Evolutionary conservation across 1,284 basidiomycete genomes (phyloP), one percentile per base, ranked within the genome.

Genomic region (Trametes hirsuta): DNA sequence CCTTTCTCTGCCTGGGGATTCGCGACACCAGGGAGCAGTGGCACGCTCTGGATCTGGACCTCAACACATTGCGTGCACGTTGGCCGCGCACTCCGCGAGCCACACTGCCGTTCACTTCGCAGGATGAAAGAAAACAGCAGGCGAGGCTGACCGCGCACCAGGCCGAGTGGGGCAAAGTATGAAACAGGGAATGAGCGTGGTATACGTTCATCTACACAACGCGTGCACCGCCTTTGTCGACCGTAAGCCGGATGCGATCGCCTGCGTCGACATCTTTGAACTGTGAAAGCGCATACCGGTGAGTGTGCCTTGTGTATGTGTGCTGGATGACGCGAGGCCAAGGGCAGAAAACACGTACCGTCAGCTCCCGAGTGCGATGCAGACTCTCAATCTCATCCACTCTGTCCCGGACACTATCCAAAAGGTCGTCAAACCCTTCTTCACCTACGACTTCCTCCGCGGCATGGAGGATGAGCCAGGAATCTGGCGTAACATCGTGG

Each of bases 401-500:
- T 35, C 91, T 81, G 65, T 84, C 83, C 51, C 88, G 80, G 25
- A 93, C 91, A 59, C 78, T 78, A 55, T 91, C 82, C 14, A 94
- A 80, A 51, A 86, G 69, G 34, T 90, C 84, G 59, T 93, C 85
- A 70, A 94, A 93, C 14, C 84, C 87, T 48, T 88, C 84, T 69
- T 84, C 84, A 36, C 85, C 78, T 34, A 88, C 85, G 10, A 94
- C 86, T 66, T 88, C 79, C 61, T 81, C 79, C 11, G 87, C 88
- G 34, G 90, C 87, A 58, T 85, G 84, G 5, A 93, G 78, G 47
- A 91, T 83, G 36, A 91, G 77, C 77, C 89, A 84, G 0, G 88
- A 93, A 74, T 94, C 93, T 14, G 90, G 88, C 45, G 87, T 85
- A 14, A 94, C 87, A 58, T 92, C 83, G 71, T 92, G 88, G 65